These are phyloP conservation scores for Phytophthora hybrid DNA, from an alignment of 352 stramenopile genomes.

Conservation along the genomic window DNA sequence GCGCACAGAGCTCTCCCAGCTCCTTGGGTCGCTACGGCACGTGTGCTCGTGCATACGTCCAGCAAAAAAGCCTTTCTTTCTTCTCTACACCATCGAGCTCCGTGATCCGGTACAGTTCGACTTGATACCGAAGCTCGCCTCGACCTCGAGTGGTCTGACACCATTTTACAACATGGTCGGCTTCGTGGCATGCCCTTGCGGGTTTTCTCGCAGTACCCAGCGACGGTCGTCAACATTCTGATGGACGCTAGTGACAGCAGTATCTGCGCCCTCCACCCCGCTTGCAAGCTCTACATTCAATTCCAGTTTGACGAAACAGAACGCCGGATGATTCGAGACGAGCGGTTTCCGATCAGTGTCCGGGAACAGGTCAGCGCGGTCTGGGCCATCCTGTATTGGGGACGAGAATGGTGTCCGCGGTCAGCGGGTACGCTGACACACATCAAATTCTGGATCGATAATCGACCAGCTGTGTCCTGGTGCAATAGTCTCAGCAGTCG, in stretches of 20 bases:
- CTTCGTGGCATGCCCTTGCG: background rate
- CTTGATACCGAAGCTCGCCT: background rate
- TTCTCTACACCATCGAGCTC: background rate
- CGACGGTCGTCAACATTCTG: background rate
- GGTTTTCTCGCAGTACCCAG: background rate
- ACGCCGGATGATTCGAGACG: background rate
- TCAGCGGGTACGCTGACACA: background rate
- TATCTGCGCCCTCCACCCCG: background rate
- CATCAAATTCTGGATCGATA: background rate
- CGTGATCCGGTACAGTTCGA: background rate
- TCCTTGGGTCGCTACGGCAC: background rate
- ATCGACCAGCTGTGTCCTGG: background rate
- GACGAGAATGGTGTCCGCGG: background rate
- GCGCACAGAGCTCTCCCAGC: background rate
- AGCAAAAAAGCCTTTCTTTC: background rate
- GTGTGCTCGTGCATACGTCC: background rate
- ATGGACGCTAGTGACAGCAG: background rate
- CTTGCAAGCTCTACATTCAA: background rate
- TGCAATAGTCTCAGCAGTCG: background rate
- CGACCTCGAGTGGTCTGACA: background rate
- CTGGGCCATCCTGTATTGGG: background rate
- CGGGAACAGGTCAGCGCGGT: background rate
- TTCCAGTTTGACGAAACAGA: background rate
- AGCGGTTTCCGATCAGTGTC: background rate
- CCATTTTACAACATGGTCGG: background rate